phyloP scores from a whole-genome alignment of 176 grass and related monocot genomes.

The Zea luxurians region DNA sequence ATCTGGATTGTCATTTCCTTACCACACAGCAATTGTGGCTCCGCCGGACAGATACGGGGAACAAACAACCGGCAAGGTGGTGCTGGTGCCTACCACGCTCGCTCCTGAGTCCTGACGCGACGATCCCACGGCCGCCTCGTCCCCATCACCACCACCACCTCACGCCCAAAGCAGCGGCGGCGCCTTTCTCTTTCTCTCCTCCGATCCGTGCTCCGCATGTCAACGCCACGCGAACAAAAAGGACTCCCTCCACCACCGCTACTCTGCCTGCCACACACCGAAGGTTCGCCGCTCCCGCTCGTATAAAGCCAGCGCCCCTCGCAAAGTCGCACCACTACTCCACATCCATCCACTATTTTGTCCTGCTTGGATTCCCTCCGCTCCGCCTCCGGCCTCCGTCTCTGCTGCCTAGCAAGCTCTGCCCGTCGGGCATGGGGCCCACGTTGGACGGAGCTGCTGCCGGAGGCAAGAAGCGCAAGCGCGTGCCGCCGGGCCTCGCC shows the following conservation, averaged over 20 bases:
- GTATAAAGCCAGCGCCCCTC: constrained; percentile 36
- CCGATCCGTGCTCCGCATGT: constrained; percentile 40
- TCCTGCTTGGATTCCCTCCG: neutral
- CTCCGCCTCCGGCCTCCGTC: neutral
- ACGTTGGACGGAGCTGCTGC: neutral
- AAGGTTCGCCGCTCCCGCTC: constrained; percentile 35
- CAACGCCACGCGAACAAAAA: constrained; percentile 59
- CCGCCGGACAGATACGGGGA: too few relatives aligned
- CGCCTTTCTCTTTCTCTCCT: constrained; percentile 6
- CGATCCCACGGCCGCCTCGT: too few relatives aligned
- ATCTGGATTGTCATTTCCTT: too few relatives aligned
- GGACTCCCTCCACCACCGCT: constrained; percentile 2
- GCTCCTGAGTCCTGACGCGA: too few relatives aligned
- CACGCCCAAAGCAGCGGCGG: constrained; percentile 19
- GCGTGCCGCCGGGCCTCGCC: constrained; percentile 32
- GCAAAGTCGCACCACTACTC: neutral
- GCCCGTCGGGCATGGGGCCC: constrained; percentile 6
- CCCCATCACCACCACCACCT: neutral
- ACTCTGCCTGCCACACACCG: neutral
- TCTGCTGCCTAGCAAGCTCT: neutral
- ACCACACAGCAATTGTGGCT: too few relatives aligned
- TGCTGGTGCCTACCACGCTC: too few relatives aligned
- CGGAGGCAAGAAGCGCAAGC: constrained; percentile 49
- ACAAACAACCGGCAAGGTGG: too few relatives aligned
- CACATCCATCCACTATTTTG: neutral